Evolutionary conservation across 2,329 filamentous ascomycete species (phyloP).

Genomic region (Dothistroma pini): DNA sequence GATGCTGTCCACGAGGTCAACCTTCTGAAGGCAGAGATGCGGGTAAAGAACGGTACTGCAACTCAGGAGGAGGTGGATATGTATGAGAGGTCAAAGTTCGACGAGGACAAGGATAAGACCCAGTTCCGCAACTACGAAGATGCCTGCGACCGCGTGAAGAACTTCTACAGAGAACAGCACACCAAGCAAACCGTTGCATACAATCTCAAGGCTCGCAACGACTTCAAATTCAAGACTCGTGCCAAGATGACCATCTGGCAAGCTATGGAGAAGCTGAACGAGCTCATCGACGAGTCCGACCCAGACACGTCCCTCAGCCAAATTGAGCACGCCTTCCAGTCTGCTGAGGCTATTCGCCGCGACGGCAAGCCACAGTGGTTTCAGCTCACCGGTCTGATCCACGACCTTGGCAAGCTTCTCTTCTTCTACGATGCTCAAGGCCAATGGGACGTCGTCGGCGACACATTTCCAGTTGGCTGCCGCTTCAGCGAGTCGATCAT

Average conservation of each 20-base stretch:
- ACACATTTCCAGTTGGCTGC: slow-evolving; percentile 77
- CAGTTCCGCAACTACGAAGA: slow-evolving; percentile 79
- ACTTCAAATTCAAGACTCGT: slow-evolving; percentile 63
- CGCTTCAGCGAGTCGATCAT: slow-evolving; percentile 73
- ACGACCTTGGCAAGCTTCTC: slow-evolving; percentile 75
- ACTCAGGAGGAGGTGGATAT: slow-evolving; percentile 47
- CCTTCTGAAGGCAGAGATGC: slow-evolving; percentile 54
- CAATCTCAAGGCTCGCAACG: slow-evolving; percentile 75
- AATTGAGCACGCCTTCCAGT: slow-evolving; percentile 85
- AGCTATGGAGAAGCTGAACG: slow-evolving; percentile 89
- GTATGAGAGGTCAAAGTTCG: slow-evolving; percentile 63
- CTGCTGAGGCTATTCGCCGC: slow-evolving; percentile 81
- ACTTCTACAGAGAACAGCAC: slow-evolving; percentile 74
- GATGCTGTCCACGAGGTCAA: slow-evolving; percentile 60
- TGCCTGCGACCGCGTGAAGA: slow-evolving; percentile 78
- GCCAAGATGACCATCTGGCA: slow-evolving; percentile 84
- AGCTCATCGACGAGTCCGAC: slow-evolving; percentile 84
- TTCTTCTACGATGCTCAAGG: slow-evolving; percentile 79
- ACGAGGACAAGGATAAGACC: slow-evolving; percentile 72
- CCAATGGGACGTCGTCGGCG: slow-evolving; percentile 91
- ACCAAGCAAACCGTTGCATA: slow-evolving; percentile 74
- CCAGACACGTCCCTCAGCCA: slow-evolving; percentile 83
- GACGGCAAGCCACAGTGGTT: slow-evolving; percentile 82
- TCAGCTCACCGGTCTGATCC: slow-evolving; percentile 72
- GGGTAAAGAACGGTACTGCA: slow-evolving; percentile 46